Conservation (phyloP, 2,329 filamentous ascomycete genomes). For the Fonsecaea nubica region DNA sequence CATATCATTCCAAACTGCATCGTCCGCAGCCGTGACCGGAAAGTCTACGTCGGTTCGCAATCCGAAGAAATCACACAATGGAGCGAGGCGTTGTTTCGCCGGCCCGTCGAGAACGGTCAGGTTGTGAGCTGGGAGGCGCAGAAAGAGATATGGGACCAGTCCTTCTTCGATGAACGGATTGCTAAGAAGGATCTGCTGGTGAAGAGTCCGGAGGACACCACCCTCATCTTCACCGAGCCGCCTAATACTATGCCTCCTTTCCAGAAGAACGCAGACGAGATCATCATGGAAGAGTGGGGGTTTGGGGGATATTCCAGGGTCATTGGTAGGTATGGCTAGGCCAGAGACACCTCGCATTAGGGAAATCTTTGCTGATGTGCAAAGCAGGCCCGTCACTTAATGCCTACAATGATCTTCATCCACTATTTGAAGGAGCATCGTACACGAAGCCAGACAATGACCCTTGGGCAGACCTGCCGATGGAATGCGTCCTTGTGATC, state of each 20-base stretch:
- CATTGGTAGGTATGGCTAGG: constrained; percentile 61
- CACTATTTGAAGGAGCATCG: constrained; percentile 67
- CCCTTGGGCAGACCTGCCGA: constrained; percentile 56
- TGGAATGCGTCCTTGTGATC: constrained; percentile 84
- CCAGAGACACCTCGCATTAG: not conserved
- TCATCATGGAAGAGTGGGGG: constrained; percentile 96
- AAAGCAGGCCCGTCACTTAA: constrained; percentile 72
- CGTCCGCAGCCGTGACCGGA: constrained; percentile 78
- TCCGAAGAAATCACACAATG: constrained; percentile 82
- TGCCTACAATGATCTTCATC: constrained; percentile 79
- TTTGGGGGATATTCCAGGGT: constrained; percentile 85
- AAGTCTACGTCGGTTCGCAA: constrained; percentile 80
- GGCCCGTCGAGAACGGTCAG: constrained; percentile 92
- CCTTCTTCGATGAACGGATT: constrained; percentile 77
- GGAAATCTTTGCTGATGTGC: constrained; percentile 13
- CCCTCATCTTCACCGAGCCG: constrained; percentile 82
- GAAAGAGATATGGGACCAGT: constrained; percentile 92
- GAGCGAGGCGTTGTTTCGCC: constrained; percentile 83
- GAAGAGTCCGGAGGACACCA: constrained; percentile 76
- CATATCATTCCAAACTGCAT: constrained; percentile 85
- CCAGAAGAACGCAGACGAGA: constrained; percentile 91
- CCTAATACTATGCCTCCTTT: constrained; percentile 81
- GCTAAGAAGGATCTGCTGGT: constrained; percentile 57
- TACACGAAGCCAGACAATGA: constrained; percentile 48
- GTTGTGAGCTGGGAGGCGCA: constrained; percentile 96